Conservation (phyloP, 495 filamentous ascomycete species). For the Penicillium simplicissimum region DNA sequence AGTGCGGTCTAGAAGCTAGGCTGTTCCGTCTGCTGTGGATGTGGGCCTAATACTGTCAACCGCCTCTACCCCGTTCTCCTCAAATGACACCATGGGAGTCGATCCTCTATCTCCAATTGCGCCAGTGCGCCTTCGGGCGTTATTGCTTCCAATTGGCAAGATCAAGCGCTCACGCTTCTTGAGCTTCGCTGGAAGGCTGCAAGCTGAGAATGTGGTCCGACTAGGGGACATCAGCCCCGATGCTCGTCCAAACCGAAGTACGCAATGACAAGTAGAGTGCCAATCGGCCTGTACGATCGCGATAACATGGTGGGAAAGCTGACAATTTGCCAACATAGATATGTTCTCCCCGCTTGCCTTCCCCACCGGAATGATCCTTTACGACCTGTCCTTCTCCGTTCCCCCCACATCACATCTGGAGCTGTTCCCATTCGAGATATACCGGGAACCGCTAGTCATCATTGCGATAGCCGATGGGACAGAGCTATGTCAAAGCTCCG, state of each 20-base stretch:
- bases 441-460: slow-evolving; percentile 75
- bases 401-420: slow-evolving; percentile 75
- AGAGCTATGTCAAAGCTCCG: slow-evolving; percentile 51
- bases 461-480: slow-evolving; percentile 76
- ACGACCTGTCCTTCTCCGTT: slow-evolving; percentile 80
- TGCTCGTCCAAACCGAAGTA: slow-evolving; percentile 84
- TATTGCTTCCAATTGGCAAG: slow-evolving; percentile 81
- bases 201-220: slow-evolving; percentile 77
- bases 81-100: slow-evolving; percentile 68
- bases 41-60: slow-evolving; percentile 38
- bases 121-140: slow-evolving; percentile 81
- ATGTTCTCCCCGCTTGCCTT: slow-evolving; percentile 96
- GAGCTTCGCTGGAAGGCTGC: slow-evolving; percentile 74
- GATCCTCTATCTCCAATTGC: slow-evolving; percentile 86
- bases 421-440: slow-evolving; percentile 81
- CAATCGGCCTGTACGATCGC: background rate
- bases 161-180: slow-evolving; percentile 82
- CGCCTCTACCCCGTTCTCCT: slow-evolving; percentile 27
- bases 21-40: slow-evolving; percentile 29
- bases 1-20: slow-evolving; percentile 28
- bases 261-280: slow-evolving; percentile 24
- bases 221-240: slow-evolving; percentile 91
- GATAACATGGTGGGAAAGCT: slow-evolving; percentile 21
- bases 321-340: slow-evolving; percentile 54
- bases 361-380: slow-evolving; percentile 84